Percentiles rank a stretch among this genome's conserved stretches.
Evolutionary conservation across 805 yeast genomes (phyloP).

Genomic region (Naumovozyma baii): DNA sequence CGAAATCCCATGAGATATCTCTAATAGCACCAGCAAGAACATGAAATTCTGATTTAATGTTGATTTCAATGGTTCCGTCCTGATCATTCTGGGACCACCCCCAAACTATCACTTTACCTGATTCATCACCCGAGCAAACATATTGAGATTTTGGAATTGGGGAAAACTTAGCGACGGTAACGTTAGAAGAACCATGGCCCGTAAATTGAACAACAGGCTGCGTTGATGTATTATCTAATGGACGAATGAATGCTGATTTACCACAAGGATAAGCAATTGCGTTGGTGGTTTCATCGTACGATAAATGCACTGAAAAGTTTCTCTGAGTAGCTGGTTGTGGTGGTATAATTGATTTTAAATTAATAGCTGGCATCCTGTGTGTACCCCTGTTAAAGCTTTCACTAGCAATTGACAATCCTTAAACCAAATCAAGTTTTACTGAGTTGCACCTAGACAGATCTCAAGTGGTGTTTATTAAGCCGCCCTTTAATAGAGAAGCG

Average conservation of each 20-base stretch:
- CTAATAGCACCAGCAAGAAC: conserved; percentile 72
- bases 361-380: conserved; percentile 14
- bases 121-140: conserved; percentile 83
- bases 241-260: conserved; percentile 64
- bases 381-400: too few species aligned
- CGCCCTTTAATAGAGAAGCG: too few species aligned
- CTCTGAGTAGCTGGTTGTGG: conserved; percentile 78
- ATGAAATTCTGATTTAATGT: conserved; percentile 70
- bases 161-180: conserved; percentile 78
- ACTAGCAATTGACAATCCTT: too few species aligned
- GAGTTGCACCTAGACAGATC: too few species aligned
- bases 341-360: conserved; percentile 39
- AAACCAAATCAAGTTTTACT: too few species aligned
- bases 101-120: conserved; percentile 89
- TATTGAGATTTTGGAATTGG: conserved; percentile 70
- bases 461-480: too few species aligned
- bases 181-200: conserved; percentile 51
- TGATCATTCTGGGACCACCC: conserved; percentile 45
- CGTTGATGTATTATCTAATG: conserved; percentile 42
- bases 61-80: conserved; percentile 35
- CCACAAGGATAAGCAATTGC: conserved; percentile 76
- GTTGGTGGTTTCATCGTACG: conserved; percentile 61
- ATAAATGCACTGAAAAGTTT: conserved; percentile 53
- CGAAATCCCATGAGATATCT: conserved; percentile 88
- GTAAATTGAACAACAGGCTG: conserved; percentile 46